phyloP scores from a whole-genome alignment of 768 basidiomycete genomes.

The Amanita rubescens region DNA sequence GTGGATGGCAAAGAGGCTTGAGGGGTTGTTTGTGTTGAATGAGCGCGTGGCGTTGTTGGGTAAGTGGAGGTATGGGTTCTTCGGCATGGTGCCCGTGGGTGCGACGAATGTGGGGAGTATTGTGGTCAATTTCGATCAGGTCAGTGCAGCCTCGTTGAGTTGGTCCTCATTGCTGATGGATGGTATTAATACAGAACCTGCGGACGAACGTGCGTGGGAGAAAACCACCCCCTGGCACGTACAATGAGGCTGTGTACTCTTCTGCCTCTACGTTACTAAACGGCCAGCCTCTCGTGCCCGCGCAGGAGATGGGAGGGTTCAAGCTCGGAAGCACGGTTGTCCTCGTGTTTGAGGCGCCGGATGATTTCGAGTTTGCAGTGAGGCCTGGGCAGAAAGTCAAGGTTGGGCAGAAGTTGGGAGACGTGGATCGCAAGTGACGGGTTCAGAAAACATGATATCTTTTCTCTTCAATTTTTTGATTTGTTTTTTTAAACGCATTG shows the following conservation, averaged over 20 bases:
- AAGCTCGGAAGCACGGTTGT: conserved; percentile 94
- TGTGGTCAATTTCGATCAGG: conserved; percentile 91
- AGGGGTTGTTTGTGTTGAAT: conserved; percentile 95
- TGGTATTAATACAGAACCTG: conserved; percentile 50
- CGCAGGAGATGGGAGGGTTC: conserved; percentile 98
- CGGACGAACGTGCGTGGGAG: conserved; percentile 82
- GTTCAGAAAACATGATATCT: no score
- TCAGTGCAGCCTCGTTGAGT: conserved; percentile 23
- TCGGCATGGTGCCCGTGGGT: conserved; percentile 95
- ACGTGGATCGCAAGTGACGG: no score
- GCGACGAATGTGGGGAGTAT: conserved; percentile 98
- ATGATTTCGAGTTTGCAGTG: conserved; percentile 70
- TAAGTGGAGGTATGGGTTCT: conserved; percentile 93
- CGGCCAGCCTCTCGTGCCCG: conserved; percentile 81
- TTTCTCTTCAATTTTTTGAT: no score
- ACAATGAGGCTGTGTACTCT: conserved; percentile 87
- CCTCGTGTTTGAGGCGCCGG: conserved; percentile 92
- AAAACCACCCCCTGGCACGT: conserved; percentile 74
- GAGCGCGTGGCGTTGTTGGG: conserved; percentile 95
- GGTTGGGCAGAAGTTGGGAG: conserved; percentile 79
- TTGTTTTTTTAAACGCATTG: no score
- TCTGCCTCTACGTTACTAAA: conserved; percentile 74
- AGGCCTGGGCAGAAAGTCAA: conserved; percentile 77
- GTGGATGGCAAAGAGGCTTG: conserved; percentile 86
- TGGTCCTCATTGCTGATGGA: background rate